Conservation (phyloP, 2,329 filamentous ascomycete species). For the Xylaria digitata region DNA sequence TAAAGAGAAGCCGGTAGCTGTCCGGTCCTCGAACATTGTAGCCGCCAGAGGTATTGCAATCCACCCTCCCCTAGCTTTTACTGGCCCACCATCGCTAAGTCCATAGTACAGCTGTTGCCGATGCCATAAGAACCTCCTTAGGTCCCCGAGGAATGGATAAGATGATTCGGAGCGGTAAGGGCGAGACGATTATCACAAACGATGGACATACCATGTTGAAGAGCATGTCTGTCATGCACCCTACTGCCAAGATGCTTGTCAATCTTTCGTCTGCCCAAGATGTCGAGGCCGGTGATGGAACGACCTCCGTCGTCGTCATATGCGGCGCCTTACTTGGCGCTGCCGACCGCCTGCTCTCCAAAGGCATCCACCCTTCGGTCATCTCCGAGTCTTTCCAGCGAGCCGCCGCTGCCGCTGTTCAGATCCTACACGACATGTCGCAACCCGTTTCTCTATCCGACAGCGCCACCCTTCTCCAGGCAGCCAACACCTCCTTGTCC, state of each 20-base stretch:
- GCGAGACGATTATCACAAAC: slow-evolving; percentile 99
- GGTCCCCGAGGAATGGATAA: slow-evolving; percentile 99
- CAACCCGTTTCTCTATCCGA: slow-evolving; percentile 91
- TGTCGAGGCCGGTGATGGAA: slow-evolving; percentile 97
- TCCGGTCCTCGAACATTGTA: slow-evolving; percentile 95
- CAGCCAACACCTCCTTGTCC: slow-evolving; percentile 94
- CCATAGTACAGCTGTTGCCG: slow-evolving; percentile 79
- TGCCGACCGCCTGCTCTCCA: slow-evolving; percentile 87
- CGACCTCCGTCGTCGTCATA: slow-evolving; percentile 97
- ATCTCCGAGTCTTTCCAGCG: slow-evolving; percentile 98
- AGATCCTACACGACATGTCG: slow-evolving; percentile 94
- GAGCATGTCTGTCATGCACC: slow-evolving; percentile 99
- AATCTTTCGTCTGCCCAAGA: slow-evolving; percentile 97
- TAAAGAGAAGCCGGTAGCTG: slow-evolving; percentile 99
- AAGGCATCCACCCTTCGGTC: slow-evolving; percentile 96
- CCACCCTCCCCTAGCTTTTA: slow-evolving; percentile 39
- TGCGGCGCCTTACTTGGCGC: slow-evolving; percentile 94
- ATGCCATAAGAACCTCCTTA: slow-evolving; percentile 96
- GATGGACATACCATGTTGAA: slow-evolving; percentile 99
- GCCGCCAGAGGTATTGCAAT: slow-evolving; percentile 82
- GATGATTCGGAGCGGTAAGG: slow-evolving; percentile 98
- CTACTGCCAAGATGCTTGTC: slow-evolving; percentile 99
- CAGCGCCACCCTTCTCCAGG: slow-evolving; percentile 90
- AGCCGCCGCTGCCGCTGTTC: slow-evolving; percentile 87
- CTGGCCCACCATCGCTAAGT: slow-evolving; percentile 47